Percentiles rank a stretch among this genome's conserved stretches.
These are phyloP conservation scores for Fusarium brevicatenulatum DNA, from an alignment of 2,329 filamentous ascomycete genomes.

Conservation along the genomic window DNA sequence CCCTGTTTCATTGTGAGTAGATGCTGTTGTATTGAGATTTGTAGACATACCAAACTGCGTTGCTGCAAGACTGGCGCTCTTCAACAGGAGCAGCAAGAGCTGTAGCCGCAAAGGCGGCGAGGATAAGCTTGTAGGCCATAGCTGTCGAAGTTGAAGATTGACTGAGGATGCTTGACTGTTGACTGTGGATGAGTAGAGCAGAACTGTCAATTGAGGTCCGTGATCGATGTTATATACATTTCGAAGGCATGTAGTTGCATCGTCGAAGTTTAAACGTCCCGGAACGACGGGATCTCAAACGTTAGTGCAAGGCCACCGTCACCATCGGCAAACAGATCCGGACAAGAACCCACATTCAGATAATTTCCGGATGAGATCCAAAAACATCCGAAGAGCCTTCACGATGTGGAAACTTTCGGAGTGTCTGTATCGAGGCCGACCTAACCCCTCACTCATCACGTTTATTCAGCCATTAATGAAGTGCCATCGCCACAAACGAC, in stretches of 20 bases:
- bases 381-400: not conserved
- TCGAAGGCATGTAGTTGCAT: not conserved
- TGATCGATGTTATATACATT: slow-evolving; percentile 19
- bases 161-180: not conserved
- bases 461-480: not conserved
- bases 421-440: slow-evolving; percentile 5
- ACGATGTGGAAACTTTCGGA: slow-evolving; percentile 17
- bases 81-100: slow-evolving; percentile 53
- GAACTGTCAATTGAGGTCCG: not conserved
- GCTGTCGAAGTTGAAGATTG: not conserved
- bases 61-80: slow-evolving; percentile 48
- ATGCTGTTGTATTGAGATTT: accelerated
- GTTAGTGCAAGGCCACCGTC: not conserved
- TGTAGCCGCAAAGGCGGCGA: slow-evolving; percentile 36
- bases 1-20: slow-evolving; percentile 33
- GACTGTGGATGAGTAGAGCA: not conserved
- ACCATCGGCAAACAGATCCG: not conserved
- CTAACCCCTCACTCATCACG: not conserved
- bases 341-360: not conserved
- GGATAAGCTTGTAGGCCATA: slow-evolving; percentile 33
- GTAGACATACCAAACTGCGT: slow-evolving; percentile 26
- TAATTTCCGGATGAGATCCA: slow-evolving; percentile 8
- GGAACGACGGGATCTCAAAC: slow-evolving; percentile 31
- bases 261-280: not conserved
- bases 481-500: not conserved